Evolutionary conservation across 2,329 filamentous ascomycete genomes (phyloP).

Genomic region (Coniochaeta sp.): DNA sequence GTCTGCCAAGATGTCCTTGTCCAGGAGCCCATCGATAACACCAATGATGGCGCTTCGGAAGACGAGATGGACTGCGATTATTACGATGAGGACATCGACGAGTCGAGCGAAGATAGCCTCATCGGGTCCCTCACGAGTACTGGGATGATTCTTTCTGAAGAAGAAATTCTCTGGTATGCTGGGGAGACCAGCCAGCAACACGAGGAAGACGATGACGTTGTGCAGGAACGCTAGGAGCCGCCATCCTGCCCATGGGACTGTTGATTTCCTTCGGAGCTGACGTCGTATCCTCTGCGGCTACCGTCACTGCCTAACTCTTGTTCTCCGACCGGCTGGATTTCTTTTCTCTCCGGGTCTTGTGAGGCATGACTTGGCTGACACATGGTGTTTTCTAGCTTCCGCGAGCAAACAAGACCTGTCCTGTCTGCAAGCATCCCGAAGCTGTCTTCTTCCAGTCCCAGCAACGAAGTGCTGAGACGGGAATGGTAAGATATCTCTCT

Average conservation of each 20-base stretch:
- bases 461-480: constrained; percentile 91
- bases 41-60: neutral
- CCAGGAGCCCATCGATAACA: neutral
- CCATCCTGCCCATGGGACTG: neutral
- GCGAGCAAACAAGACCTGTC: constrained; percentile 78
- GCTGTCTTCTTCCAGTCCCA: constrained; percentile 99
- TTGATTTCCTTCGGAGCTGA: neutral
- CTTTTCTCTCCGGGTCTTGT: neutral
- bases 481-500: constrained; percentile 67
- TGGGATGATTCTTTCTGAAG: neutral
- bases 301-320: neutral
- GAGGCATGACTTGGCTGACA: constrained; percentile 28
- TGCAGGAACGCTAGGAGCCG: neutral
- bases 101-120: neutral
- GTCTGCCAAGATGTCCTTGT: neutral
- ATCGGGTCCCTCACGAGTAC: neutral
- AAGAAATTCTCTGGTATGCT: neutral
- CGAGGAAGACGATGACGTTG: constrained; percentile 5
- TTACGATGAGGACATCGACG: neutral
- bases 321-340: neutral
- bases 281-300: neutral
- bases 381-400: constrained; percentile 63
- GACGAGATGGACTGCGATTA: neutral
- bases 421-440: constrained; percentile 76
- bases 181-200: neutral